Base-by-base conservation (phyloP, 2,329 filamentous ascomycete genomes). In the Cytospora piceicola region DNA sequence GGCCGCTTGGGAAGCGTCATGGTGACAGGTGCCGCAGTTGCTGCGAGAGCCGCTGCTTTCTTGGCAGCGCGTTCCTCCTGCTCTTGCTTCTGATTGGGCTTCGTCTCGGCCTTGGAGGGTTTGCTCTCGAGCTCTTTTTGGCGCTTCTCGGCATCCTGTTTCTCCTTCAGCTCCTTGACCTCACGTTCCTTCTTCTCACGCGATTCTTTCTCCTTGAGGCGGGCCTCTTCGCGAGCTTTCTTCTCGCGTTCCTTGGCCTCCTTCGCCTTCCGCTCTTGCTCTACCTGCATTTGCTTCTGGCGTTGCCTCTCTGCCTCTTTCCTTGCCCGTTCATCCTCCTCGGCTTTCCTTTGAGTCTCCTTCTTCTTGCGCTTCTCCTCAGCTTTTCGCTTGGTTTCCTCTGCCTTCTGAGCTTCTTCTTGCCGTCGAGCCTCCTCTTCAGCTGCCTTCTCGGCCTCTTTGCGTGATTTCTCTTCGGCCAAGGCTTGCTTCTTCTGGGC, bases 281-380 rank as follows among this genome's bases (percentile, higher is more conserved):
- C 94, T 32, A 90, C 90, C 73, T 96, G 92, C 70, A 89, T 88
- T 72, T 96, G 93, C 70, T 92, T 88, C 75, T 96, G 93, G 68
- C 89, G 89, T 75, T 90, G 86, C 73, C 90, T 91, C 72, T 98
- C 94, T 4, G 90, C 90, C 75, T 98, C 94, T 76, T 93, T 97
- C 64, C 89, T 87, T 65, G 89, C 81, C 60, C 90, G 89, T 72
- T 97, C 94, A 73, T 97, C 94, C 73, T 98, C 95, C 69, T 93
- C 92, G 32, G 91, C 91, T 77, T 92, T 96, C 76, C 90, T 93
- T 77, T 96, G 92, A 4, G 92, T 91, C 74, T 99, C 95, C 73
- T 90, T 92, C 80, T 96, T 96, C 80, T 89, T 93, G 56, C 92
- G 88, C 77, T 94, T 94, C 79, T 98, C 94, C 74, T 99, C 95